Base-by-base conservation (phyloP, 2,329 filamentous ascomycete species). In the Basipetospora chlamydospora region DNA sequence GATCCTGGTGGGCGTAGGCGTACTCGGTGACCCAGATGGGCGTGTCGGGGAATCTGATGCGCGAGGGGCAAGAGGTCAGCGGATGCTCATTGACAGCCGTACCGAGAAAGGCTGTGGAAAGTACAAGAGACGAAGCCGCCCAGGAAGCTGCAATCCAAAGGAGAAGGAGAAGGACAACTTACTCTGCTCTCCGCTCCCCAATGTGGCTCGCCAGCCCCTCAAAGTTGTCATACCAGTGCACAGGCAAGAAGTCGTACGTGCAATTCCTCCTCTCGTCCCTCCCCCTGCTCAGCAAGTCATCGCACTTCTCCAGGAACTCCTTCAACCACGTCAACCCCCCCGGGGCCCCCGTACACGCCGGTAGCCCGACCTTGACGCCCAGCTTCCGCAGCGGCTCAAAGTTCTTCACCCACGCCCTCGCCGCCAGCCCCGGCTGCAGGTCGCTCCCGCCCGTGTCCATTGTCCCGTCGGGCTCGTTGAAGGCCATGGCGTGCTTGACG, bases 11-110 rank as follows among this genome's bases (percentile, higher is more conserved):
- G 39, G 72, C 59, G 38, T 67, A 66, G 26, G 77, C 81, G 52
- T 79, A 86, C 55, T 90, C 83, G 18, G 83, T 88, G 9, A 88
- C 63, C 83, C 82, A 88, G 42, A 87, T 71, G 3, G 68, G 64
- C 23, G 63, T 60, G 42, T 70, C 64, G 7, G 73, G 75, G 52
- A 73, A 78, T 16, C 70, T 73, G 33, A 20, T 12, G 34, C 22
- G 28, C 23, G 13, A 37, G 11, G 26, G 17, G 4, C 9, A 26
- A 10, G 6, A 26, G 6, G 25, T 15, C 11, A 22, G 13, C 15
- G 9, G 18, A 12, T n/a, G 21, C 18, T 9, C 29, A 11, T 18
- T 31, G 9, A 13, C n/a, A n/a, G 13, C 11, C 10, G 6, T 20
- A 9, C 18, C 11, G 20, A 16, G 21, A 34, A 12, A 26, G 34